A percentile compares a stretch with the other conserved stretches of the same genome.
These are phyloP conservation scores for Acorus gramineus DNA, from an alignment of 106 monocot species.

Conservation along the genomic window DNA sequence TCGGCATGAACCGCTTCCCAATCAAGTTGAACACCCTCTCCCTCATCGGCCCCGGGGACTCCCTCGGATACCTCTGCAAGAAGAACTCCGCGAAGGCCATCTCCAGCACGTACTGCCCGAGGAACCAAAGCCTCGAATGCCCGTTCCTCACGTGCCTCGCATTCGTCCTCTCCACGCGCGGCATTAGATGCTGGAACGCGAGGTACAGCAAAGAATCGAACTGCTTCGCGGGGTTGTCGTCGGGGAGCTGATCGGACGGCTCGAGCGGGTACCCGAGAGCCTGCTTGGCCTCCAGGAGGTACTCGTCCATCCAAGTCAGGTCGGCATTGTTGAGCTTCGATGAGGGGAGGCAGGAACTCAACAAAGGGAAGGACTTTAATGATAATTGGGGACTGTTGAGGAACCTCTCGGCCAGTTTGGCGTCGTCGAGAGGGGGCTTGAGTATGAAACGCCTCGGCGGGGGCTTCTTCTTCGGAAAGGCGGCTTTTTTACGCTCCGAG, in stretches of 20 bases:
- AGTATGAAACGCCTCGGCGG: slow-evolving; percentile 89
- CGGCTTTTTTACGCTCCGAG: slow-evolving; percentile 67
- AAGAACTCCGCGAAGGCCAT: slow-evolving; percentile 73
- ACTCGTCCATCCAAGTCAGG: slow-evolving; percentile 82
- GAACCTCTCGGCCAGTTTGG: slow-evolving; percentile 58
- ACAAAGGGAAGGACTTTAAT: slow-evolving; percentile 69
- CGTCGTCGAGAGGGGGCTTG: slow-evolving; percentile 85
- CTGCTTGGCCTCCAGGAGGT: slow-evolving; percentile 95
- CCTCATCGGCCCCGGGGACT: slow-evolving; percentile 82
- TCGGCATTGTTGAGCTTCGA: slow-evolving; percentile 69
- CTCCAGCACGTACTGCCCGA: slow-evolving; percentile 86
- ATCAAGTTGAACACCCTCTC: slow-evolving; percentile 78
- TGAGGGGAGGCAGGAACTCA: slow-evolving; percentile 80
- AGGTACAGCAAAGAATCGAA: slow-evolving; percentile 82
- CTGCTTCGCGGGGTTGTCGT: slow-evolving; percentile 75
- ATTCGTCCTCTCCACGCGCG: slow-evolving; percentile 54
- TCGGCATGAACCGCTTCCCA: slow-evolving; percentile 75
- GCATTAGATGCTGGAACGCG: slow-evolving; percentile 63
- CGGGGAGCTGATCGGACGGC: slow-evolving; percentile 41
- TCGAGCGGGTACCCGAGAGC: slow-evolving; percentile 87
- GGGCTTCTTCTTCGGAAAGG: slow-evolving; percentile 55
- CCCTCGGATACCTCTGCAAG: slow-evolving; percentile 88
- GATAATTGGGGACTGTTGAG: slow-evolving; percentile 89
- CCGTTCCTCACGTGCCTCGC: slow-evolving; percentile 78
- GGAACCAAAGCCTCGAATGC: slow-evolving; percentile 85